Evolutionary conservation across 2,329 filamentous ascomycete species (phyloP), one percentile per base, ranked within the genome.

Genomic region (Camillea tinctor): DNA sequence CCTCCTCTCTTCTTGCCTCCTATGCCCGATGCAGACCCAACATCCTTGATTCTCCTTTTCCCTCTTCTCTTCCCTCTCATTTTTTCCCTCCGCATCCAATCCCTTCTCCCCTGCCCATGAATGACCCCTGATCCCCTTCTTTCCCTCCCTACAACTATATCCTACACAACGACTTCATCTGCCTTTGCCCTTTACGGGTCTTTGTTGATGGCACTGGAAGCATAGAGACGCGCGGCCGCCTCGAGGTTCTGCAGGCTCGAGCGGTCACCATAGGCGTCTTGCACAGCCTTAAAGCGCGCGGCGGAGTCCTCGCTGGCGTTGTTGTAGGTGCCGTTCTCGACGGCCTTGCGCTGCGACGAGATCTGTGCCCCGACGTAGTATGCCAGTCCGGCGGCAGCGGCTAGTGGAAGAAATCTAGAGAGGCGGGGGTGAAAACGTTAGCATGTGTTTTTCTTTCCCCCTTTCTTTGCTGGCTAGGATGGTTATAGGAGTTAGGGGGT

Each of bases 201-300:
- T 15, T 44, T 44, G 6, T 17, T 44, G 13, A 44, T 15, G 6
- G 36, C 36, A 15, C 36, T 44, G 13, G 36, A 44, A 4, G 36
- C 30, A 30, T 59, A 59, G 17, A 54, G 23, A 3, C 20, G 57
- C 48, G 54, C 23, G 20, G 57, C 57, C 7, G 57, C 57, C 53
- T 59, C 57, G 26, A 59, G 53, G 30, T 59, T 26, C 36, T 52
- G 9, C 30, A 59, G 49, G 49, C 57, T 59, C 5, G 57, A 55
- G 48, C 57, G 57, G 26, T 53, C 57, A 53, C 57, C 57, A 30
- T 59, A 59, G 20, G 57, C 53, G 23, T 52, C 20, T 48, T 55
- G 53, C n/a, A 55, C 20, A 20, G 52, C 50, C 22, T 50, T 50
- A 15, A 24, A 3, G 6, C 24, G 19, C 17, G 49, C 15, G 3